A percentile compares a stretch with the other conserved stretches of the same genome.
phyloP scores from a whole-genome alignment of 129 eudicot species.

The Chrysanthemum makinoi region DNA sequence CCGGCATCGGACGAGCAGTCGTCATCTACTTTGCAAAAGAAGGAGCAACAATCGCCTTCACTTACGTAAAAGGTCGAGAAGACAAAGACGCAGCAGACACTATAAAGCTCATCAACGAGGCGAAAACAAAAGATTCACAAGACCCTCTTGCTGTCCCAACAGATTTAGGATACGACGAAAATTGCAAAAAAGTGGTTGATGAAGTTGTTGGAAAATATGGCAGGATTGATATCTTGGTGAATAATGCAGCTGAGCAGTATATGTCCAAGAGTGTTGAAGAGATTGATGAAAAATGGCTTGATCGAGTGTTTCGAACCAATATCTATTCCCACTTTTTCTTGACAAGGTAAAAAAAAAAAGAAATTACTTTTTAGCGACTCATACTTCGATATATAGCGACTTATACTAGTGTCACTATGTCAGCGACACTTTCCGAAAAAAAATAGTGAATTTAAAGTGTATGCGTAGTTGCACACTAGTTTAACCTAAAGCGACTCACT shows the following conservation, averaged over 20 bases:
- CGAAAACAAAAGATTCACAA: conserved; percentile 46
- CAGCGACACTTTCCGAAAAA: too few species aligned
- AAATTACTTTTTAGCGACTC: too few species aligned
- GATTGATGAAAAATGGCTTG: conserved; percentile 73
- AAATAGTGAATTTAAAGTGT: too few species aligned
- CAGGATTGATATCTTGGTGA: conserved; percentile 62
- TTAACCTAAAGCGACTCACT: too few species aligned
- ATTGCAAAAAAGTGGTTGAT: conserved; percentile 68
- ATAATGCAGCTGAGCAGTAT: conserved; percentile 82
- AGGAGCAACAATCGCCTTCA: conserved; percentile 84
- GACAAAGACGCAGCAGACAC: conserved; percentile 79
- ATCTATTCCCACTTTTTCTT: conserved; percentile 69
- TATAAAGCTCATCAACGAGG: conserved; percentile 37
- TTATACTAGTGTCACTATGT: too few species aligned
- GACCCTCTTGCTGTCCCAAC: conserved; percentile 59
- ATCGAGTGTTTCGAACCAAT: conserved; percentile 76
- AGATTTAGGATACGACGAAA: conserved; percentile 69
- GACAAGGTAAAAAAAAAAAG: conserved; percentile 52
- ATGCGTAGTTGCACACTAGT: too few species aligned
- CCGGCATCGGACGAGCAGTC: conserved; percentile 87
- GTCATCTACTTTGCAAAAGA: conserved; percentile 57
- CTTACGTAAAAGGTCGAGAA: conserved; percentile 74
- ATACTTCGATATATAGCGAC: too few species aligned
- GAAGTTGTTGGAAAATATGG: conserved; percentile 63
- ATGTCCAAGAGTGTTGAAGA: conserved; percentile 55